Conservation (phyloP, 2,329 filamentous ascomycete genomes). For the Stachybotrys chartarum region DNA sequence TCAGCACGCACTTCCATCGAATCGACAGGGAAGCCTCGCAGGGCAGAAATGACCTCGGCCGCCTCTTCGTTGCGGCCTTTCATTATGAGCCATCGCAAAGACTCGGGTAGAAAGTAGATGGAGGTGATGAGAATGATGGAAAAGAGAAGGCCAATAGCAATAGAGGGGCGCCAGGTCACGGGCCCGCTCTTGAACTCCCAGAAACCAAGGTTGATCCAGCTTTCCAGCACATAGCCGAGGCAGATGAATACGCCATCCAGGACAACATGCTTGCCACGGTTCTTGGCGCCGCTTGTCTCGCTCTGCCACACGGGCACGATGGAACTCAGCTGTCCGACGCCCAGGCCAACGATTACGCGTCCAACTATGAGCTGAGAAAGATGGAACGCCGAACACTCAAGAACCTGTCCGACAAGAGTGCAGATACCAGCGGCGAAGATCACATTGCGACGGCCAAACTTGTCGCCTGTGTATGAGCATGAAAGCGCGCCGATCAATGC, state of each 20-base stretch:
- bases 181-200: constrained; percentile 20
- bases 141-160: constrained; percentile 23
- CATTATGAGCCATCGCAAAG: constrained; percentile 25
- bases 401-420: constrained; percentile 41
- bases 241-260: constrained; percentile 45
- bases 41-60: constrained; percentile 22
- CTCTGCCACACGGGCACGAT: constrained; percentile 47
- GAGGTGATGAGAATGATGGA: constrained; percentile 19
- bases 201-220: constrained; percentile 37
- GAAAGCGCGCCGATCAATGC: constrained; percentile 45
- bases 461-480: constrained; percentile 42
- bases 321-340: constrained; percentile 44
- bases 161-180: constrained; percentile 23
- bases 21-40: constrained; percentile 27
- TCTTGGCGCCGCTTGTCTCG: constrained; percentile 39
- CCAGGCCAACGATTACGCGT: constrained; percentile 44
- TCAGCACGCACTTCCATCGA: constrained; percentile 30
- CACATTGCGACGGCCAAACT: constrained; percentile 46
- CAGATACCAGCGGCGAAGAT: constrained; percentile 46
- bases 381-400: constrained; percentile 44
- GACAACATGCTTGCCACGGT: constrained; percentile 36
- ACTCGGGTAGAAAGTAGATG: constrained; percentile 26
- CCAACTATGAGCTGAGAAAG: constrained; percentile 27
- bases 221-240: constrained; percentile 26
- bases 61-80: constrained; percentile 21